Percentiles rank a stretch among this genome's conserved stretches.
phyloP scores from a whole-genome alignment of 2,329 filamentous ascomycete genomes.

The Chaetomium sp. region DNA sequence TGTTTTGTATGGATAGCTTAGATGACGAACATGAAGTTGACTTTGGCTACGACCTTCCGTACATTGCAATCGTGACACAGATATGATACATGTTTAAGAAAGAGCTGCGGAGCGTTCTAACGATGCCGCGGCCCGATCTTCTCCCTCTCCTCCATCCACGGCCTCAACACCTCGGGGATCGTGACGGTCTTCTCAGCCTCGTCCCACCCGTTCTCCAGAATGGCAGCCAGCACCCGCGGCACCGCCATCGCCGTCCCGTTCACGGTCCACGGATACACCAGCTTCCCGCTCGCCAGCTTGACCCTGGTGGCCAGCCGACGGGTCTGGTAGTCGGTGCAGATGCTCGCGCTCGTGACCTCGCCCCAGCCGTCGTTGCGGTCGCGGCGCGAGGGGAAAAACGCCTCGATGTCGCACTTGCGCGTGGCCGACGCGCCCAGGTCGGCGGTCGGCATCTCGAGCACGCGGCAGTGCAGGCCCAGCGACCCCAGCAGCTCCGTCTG shows the following conservation, averaged over 20 bases:
- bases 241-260: slow-evolving; percentile 95
- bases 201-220: slow-evolving; percentile 90
- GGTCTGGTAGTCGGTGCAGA: slow-evolving; percentile 94
- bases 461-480: slow-evolving; percentile 79
- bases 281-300: slow-evolving; percentile 55
- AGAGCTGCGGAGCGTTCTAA: neutral
- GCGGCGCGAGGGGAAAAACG: slow-evolving; percentile 81
- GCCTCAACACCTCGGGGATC: slow-evolving; percentile 76
- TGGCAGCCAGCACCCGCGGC: slow-evolving; percentile 82
- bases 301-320: slow-evolving; percentile 77
- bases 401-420: slow-evolving; percentile 91
- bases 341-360: slow-evolving; percentile 86
- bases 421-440: slow-evolving; percentile 88
- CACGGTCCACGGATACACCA: slow-evolving; percentile 81
- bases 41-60: neutral
- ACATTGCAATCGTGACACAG: slow-evolving; percentile 5
- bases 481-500: slow-evolving; percentile 80
- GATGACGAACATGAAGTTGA: slow-evolving; percentile 12
- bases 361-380: slow-evolving; percentile 76
- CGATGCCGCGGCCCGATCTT: slow-evolving; percentile 54
- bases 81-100: neutral
- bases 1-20: slow-evolving; percentile 15
- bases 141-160: slow-evolving; percentile 79
- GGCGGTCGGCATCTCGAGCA: slow-evolving; percentile 87
- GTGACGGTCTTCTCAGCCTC: slow-evolving; percentile 65